Evolutionary conservation across 768 basidiomycete species (phyloP).

Genomic region (Amanita pseudoporphyria): DNA sequence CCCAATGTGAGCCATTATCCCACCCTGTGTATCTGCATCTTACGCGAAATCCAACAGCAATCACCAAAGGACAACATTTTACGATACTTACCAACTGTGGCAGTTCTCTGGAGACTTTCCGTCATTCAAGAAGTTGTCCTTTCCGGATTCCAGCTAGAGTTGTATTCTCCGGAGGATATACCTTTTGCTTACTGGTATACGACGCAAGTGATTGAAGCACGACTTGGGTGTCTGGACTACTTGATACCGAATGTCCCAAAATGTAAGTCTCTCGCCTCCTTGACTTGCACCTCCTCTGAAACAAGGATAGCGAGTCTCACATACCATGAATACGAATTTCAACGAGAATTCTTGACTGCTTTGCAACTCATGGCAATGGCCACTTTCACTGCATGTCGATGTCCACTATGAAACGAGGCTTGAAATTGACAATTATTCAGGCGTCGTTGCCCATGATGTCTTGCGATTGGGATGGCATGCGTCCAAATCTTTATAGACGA

Average conservation of each 20-base stretch:
- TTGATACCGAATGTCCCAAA: constrained; percentile 29
- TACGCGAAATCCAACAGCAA: constrained; percentile 15
- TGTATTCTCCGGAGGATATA: constrained; percentile 60
- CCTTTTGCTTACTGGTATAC: constrained; percentile 74
- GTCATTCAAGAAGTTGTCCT: constrained; percentile 58
- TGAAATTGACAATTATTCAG: constrained; percentile 31
- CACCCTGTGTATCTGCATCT: not conserved
- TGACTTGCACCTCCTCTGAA: not conserved
- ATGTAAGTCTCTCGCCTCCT: constrained; percentile 20
- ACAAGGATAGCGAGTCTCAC: constrained; percentile 25
- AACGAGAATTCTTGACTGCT: constrained; percentile 6
- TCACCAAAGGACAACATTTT: constrained; percentile 25
- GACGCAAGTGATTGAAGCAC: constrained; percentile 43
- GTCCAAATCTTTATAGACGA: constrained; percentile 50
- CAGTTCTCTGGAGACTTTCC: constrained; percentile 50
- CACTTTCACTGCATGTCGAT: constrained; percentile 39
- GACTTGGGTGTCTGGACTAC: constrained; percentile 44
- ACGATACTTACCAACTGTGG: constrained; percentile 33
- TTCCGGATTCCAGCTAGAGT: constrained; percentile 68
- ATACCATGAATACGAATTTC: constrained; percentile 25
- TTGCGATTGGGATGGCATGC: constrained; percentile 38
- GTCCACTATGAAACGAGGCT: not conserved
- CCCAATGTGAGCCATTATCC: constrained; percentile 16
- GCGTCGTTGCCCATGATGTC: constrained; percentile 37
- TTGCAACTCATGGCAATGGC: constrained; percentile 17